Evolutionary conservation across 2,329 filamentous ascomycete species (phyloP), one percentile per base, ranked within the genome.

Genomic region (Xylariomycetidae sp.): DNA sequence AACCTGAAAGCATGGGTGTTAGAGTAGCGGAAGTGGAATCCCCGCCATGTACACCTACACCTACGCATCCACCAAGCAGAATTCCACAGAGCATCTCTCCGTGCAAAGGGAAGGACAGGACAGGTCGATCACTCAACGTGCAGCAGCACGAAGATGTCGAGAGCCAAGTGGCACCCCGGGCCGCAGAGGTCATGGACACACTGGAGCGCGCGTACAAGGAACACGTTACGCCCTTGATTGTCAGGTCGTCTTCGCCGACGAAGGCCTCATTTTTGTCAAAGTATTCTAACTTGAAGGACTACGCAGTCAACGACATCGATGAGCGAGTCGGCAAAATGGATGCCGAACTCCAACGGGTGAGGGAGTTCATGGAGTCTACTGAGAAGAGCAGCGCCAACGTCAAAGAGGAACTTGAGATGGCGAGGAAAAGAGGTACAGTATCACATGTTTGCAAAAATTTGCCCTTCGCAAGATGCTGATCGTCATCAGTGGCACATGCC

Each of bases 271-370:
- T 72, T 66, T 67, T 90, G 51, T 81, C 73, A 46, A 83, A 79
- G 65, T 65, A 80, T 68, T 86, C 88, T 79, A 82, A 85, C 71
- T 63, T 74, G 45, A 70, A 65, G 49, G 60, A 56, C 20, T 75
- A 67, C 60, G 43, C 73, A 85, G 83, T 74, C 51, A 90, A 82
- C 73, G 87, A 95, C 56, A 78, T 88, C 46, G 81, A 88, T 48
- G 76, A 76, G 40, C 78, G 82, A 44, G 73, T 95, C 46, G 79
- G 80, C 42, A 74, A 79, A 39, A 81, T 95, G 62, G 85, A 94
- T 49, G 67, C 70, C 13, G 72, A 90, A 50, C 87, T 87, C 53
- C 71, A 74, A 29, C 68, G 73, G 38, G 68, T 96, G 41, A 82
- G 82, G 51, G 72, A 81, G 37, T 80, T 83, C 43, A 77, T 95